Conservation (phyloP, 306 rosid genomes). For the Oxytropis ochrocephala region DNA sequence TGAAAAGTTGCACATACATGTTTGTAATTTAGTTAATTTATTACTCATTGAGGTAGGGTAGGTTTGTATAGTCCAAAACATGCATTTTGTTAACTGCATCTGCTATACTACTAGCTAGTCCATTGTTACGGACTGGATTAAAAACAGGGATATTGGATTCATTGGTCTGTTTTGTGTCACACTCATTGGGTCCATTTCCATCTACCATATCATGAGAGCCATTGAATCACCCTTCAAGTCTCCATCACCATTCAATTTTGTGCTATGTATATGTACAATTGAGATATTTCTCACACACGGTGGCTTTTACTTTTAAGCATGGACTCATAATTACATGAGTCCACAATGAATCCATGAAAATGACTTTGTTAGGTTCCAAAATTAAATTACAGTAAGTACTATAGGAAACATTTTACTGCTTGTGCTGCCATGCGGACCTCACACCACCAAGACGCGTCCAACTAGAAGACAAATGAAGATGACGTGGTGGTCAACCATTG, state of each 20-base stretch:
- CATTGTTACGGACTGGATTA: neutral
- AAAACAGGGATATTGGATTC: constrained; percentile 16
- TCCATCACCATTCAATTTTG: constrained; percentile 2
- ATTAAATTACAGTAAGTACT: too few relatives aligned
- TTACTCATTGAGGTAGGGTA: constrained; percentile 17
- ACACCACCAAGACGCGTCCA: too few relatives aligned
- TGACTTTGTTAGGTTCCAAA: too few relatives aligned
- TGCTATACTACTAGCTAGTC: neutral
- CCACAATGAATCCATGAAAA: too few relatives aligned
- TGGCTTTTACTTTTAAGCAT: too few relatives aligned
- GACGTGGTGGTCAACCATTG: too few relatives aligned
- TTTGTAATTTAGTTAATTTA: neutral
- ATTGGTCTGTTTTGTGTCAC: constrained; percentile 36
- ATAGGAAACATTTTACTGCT: too few relatives aligned
- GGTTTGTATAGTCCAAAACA: constrained; percentile 21
- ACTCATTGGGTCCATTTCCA: constrained; percentile 22
- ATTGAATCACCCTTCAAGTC: constrained; percentile 19
- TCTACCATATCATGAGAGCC: constrained; percentile 9
- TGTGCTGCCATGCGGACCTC: too few relatives aligned
- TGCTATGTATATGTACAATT: too few relatives aligned
- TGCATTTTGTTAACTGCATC: constrained; percentile 36
- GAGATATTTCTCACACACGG: too few relatives aligned
- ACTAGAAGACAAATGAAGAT: too few relatives aligned
- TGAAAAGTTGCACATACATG: constrained; percentile 12
- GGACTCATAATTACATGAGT: too few relatives aligned